phyloP scores from a whole-genome alignment of 2,329 filamentous ascomycete species.

The Fusarium robinianum region DNA sequence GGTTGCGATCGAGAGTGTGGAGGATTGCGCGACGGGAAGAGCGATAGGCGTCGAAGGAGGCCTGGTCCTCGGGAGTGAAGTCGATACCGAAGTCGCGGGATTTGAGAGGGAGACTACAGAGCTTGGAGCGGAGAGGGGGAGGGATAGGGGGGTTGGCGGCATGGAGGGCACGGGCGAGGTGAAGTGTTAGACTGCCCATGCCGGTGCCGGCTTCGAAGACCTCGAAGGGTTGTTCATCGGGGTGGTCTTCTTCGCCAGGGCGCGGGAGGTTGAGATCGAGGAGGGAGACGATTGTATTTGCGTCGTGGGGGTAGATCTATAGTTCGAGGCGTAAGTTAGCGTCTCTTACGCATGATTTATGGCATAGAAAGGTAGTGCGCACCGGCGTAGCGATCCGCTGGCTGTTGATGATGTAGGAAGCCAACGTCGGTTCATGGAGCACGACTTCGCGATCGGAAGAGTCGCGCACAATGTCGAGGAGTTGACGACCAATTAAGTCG shows the following conservation, averaged over 20 bases:
- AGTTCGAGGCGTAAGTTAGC: background rate
- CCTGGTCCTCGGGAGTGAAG: constrained; percentile 37
- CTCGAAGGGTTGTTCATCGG: constrained; percentile 59
- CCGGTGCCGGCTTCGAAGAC: constrained; percentile 85
- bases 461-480: constrained; percentile 63
- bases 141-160: constrained; percentile 65
- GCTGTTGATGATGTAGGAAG: constrained; percentile 72
- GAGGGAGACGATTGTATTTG: constrained; percentile 73
- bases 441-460: constrained; percentile 55
- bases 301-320: constrained; percentile 70
- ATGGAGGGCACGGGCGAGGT: constrained; percentile 76
- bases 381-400: constrained; percentile 73
- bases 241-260: constrained; percentile 41
- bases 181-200: constrained; percentile 78
- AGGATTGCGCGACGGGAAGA: constrained; percentile 68
- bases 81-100: constrained; percentile 30
- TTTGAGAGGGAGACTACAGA: constrained; percentile 35
- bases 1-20: constrained; percentile 71
- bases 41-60: constrained; percentile 50
- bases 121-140: constrained; percentile 45
- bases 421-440: constrained; percentile 68
- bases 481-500: constrained; percentile 66
- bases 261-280: constrained; percentile 71
- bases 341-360: no score
- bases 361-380: constrained; percentile 1